A percentile compares a stretch with the other conserved stretches of the same genome.
Conservation (phyloP, 2,329 filamentous ascomycete species). For the Akanthomyces dipterigenus region DNA sequence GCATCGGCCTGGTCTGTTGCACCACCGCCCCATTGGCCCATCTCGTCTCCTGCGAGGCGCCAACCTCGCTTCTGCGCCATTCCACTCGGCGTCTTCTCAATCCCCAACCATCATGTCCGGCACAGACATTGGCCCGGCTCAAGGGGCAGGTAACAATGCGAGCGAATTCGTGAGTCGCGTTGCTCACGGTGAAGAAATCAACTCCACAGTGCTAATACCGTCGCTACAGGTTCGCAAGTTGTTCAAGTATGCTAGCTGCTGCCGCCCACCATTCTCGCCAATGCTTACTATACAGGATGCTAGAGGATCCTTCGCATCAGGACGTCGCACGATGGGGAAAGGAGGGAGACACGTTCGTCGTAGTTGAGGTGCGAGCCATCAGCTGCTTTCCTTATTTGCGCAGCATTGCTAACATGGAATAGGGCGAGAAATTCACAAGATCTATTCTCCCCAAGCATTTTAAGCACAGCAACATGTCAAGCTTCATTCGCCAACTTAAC, state of each 20-base stretch:
- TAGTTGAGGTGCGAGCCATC: slow-evolving; percentile 68
- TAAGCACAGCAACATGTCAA: slow-evolving; percentile 98
- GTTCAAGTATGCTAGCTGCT: slow-evolving; percentile 68
- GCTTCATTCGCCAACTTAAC: slow-evolving; percentile 91
- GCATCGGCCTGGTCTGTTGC: not conserved
- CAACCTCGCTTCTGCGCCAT: not conserved
- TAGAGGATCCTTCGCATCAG: slow-evolving; percentile 89
- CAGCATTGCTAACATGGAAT: slow-evolving; percentile 12
- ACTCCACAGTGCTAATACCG: slow-evolving; percentile 21
- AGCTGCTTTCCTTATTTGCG: not conserved
- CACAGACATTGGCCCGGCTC: slow-evolving; percentile 25
- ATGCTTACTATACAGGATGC: slow-evolving; percentile 59
- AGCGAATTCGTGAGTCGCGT: slow-evolving; percentile 80
- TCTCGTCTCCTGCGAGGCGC: slow-evolving; percentile 5
- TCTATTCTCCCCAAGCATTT: slow-evolving; percentile 96
- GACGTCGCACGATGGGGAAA: slow-evolving; percentile 94
- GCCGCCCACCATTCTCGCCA: slow-evolving; percentile 14
- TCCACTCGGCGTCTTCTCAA: not conserved
- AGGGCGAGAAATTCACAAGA: slow-evolving; percentile 99
- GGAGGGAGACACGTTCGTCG: slow-evolving; percentile 91
- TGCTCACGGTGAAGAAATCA: not conserved
- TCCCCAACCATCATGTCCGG: slow-evolving; percentile 25
- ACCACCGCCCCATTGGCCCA: not conserved
- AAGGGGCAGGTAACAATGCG: slow-evolving; percentile 63
- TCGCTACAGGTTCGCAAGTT: slow-evolving; percentile 79